Evolutionary conservation across 495 filamentous ascomycete species (phyloP), one percentile per base, ranked within the genome.

Genomic region (Cercophora samala): DNA sequence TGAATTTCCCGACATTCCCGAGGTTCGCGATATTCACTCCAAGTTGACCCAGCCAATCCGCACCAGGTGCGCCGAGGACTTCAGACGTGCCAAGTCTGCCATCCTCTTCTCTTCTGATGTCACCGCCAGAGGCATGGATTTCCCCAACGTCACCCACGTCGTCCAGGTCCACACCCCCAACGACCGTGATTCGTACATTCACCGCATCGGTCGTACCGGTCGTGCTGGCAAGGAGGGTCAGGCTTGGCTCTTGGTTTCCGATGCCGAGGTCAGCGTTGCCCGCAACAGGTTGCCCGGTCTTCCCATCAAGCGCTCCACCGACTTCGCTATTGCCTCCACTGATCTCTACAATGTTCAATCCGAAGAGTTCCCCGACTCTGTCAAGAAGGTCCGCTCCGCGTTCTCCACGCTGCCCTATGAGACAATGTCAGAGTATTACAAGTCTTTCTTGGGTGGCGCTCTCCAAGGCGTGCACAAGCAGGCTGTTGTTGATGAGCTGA

Each of bases 61-160:
- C 32, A 92, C 91, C 1, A 70, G 70, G 9, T 85, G 83, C n/a
- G 85, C 95, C 0, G 83, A 92, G 0, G 64, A 32, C n/a, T 99
- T 99, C 86, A 86, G 88, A 22, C 71, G 66, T 4, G 79, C 86
- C 11, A 64, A 79, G 18, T 84, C 85, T 25, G 93, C 81, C 29
- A 90, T 99, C 63, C 84, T 99, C 25, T 86, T 98, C 76, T 93
- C 93, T 1, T 93, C 93, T 4, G 95, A 99, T 77, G 94, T 99
- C 25, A 95, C 94, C 1, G 92, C 95, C 17, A 88, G 95, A 74
- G 95, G 95, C 71, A 94, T 97, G 92, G 94, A 97, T 76, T 97
- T 97, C 81, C 93, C 94, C 63, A 88, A 93, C 69, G 94, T 97
- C 62, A 89, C 93, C 56, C 87, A 97, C 69, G 93, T 97, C 68